Base-by-base conservation (phyloP, 2,329 filamentous ascomycete genomes). In the Setomelanomma holmii region DNA sequence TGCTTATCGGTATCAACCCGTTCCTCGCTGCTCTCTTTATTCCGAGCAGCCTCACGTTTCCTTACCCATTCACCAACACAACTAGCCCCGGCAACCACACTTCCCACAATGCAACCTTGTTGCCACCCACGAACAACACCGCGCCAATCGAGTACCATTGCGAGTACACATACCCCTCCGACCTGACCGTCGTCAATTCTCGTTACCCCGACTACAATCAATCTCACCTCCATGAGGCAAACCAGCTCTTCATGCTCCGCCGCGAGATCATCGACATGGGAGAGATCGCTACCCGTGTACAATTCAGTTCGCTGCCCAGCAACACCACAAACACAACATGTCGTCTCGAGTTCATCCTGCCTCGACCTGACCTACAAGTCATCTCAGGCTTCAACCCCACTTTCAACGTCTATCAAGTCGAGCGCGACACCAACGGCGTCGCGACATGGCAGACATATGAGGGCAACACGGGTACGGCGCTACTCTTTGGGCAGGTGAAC, bases 201-300 rank as follows among this genome's bases (percentile, higher is more conserved):
- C 65, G 59, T 34, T 72, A 70, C 44, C 66, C 69, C 21, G 34
- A 56, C 38, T 62, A 59, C 46, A 50, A 60, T 22, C 36, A 38
- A 20, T 49, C 51, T 2, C 62, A 57, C 49, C 64, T 65, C 14
- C 61, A 65, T 48, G 40, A 48, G 16, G 40, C 60, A 1, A 60
- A 21, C 20, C 30, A 54, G n/a, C 62, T 70, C 61, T 67, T 69
- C 54, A 66, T 71, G 64, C 54, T 68, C n/a, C 62, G 64, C 22
- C 63, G 66, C 11, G 63, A 72, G 40, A 19, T 44, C 5, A 19
- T 34, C 24, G 41, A 44, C 16, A 47, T 52, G 14, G 60, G 66
- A 33, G 60, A 69, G 24, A 61, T 69, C 23, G 64, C 64, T 16
- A 66, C 64, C 2, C 63, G 62, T 14, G 58, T 71, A 4, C 64